These are phyloP conservation scores for Colletotrichum caudatum DNA, from an alignment of 2,329 filamentous ascomycete genomes.

Conservation along the genomic window DNA sequence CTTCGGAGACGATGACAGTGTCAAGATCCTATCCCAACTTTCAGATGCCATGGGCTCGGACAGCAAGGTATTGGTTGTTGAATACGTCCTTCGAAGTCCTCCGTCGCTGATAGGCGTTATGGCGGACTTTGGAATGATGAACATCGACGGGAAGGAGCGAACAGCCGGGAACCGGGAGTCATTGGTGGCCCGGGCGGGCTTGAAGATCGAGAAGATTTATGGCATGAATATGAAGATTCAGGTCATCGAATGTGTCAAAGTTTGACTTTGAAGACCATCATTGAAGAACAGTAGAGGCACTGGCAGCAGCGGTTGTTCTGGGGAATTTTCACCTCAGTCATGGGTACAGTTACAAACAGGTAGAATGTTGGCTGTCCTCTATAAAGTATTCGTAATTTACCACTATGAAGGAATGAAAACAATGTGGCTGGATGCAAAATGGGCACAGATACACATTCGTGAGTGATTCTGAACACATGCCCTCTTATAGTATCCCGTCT, in stretches of 20 bases:
- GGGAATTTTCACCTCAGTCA: background rate
- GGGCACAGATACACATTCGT: background rate
- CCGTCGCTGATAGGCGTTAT: conserved; percentile 44
- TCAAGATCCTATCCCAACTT: conserved; percentile 49
- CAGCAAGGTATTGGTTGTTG: conserved; percentile 51
- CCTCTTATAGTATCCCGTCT: no score
- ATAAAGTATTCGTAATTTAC: background rate
- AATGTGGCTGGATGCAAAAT: background rate
- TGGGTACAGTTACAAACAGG: background rate
- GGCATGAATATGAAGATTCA: conserved; percentile 28
- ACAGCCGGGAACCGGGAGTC: conserved; percentile 45
- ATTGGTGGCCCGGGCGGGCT: conserved; percentile 45
- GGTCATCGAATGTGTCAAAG: conserved; percentile 33
- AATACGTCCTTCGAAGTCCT: conserved; percentile 47
- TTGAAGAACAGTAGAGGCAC: background rate
- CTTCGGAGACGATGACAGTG: conserved; percentile 50
- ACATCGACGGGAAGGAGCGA: conserved; percentile 51
- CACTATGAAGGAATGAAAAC: no score
- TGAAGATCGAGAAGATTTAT: conserved; percentile 46
- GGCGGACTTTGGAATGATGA: conserved; percentile 49
- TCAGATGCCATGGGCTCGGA: conserved; percentile 48
- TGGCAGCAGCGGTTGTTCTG: background rate
- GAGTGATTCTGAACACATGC: background rate
- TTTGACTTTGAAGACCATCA: background rate
- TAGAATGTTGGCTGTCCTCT: background rate